Percentiles rank a stretch among this genome's conserved stretches.
phyloP scores from a whole-genome alignment of 2,329 filamentous ascomycete genomes.

The Epichloe baconii region DNA sequence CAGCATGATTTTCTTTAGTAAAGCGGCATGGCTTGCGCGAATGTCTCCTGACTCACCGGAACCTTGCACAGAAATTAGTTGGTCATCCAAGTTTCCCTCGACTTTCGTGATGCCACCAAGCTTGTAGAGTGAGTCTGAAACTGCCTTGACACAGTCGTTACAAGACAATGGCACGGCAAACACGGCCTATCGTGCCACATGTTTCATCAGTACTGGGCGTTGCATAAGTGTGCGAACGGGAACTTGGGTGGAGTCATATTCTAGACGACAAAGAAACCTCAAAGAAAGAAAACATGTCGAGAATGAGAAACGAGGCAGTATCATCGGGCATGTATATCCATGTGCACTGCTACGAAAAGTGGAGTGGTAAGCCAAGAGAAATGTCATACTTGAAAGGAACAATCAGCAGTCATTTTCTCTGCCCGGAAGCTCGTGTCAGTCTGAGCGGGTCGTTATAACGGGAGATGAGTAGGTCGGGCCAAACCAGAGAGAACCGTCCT shows the following conservation, averaged over 20 bases:
- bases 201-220: conserved; percentile 21
- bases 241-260: conserved; percentile 7
- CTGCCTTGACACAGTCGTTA: conserved; percentile 74
- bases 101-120: conserved; percentile 73
- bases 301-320: not conserved
- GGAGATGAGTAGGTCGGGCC: not conserved
- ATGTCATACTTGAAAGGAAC: conserved; percentile 32
- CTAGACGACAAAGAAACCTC: not conserved
- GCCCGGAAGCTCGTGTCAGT: not conserved
- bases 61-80: conserved; percentile 74
- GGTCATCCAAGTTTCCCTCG: conserved; percentile 67
- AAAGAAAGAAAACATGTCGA: not conserved
- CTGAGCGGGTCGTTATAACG: not conserved
- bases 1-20: not conserved
- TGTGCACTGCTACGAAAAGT: not conserved
- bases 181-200: conserved; percentile 50
- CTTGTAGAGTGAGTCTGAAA: conserved; percentile 66
- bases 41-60: conserved; percentile 41
- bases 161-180: conserved; percentile 94
- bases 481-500: conserved; percentile 2
- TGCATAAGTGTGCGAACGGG: not conserved
- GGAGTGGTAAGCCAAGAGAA: not conserved
- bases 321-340: not conserved
- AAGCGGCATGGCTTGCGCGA: not conserved
- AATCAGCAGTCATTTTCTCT: conserved; percentile 29